Conservation (phyloP, 768 basidiomycete species). For the Phylloporus arenicola region DNA sequence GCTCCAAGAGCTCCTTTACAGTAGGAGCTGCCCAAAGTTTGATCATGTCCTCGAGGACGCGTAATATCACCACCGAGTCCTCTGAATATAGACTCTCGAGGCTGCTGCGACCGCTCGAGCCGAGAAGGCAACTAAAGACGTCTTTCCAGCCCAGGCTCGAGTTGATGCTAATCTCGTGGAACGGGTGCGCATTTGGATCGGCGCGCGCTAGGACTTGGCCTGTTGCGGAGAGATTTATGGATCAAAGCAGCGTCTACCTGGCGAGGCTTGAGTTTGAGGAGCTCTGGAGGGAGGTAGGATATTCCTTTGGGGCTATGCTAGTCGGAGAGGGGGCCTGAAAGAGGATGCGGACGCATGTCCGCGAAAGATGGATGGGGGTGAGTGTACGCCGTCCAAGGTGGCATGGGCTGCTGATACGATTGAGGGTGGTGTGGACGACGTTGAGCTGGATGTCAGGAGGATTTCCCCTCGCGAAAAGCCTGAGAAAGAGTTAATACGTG, state of each 20-base stretch:
- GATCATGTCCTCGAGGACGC: no score
- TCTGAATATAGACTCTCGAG: no score
- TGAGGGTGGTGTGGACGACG: constrained; percentile 72
- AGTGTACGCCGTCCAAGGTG: constrained; percentile 15
- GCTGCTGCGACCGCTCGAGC: no score
- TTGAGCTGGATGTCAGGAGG: constrained; percentile 80
- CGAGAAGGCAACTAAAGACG: no score
- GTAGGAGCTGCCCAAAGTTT: no score
- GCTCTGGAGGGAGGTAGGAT: no score
- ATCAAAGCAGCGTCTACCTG: constrained; percentile 69
- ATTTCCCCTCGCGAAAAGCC: constrained; percentile 69
- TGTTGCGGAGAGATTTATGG: constrained; percentile 53
- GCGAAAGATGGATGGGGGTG: constrained; percentile 14
- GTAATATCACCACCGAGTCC: no score
- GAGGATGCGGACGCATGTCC: constrained; percentile 14
- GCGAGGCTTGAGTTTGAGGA: no score
- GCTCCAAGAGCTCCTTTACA: constrained; percentile 45
- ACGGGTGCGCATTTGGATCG: constrained; percentile 9
- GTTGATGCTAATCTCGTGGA: constrained; percentile 50
- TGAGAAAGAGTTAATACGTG: constrained; percentile 44
- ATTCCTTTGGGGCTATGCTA: no score
- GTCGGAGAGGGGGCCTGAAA: no score
- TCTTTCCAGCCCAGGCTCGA: constrained; percentile 50
- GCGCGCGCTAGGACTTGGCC: constrained; percentile 33
- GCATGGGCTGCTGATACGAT: constrained; percentile 39